Conservation (phyloP, 192 early-diverging fungal species). For the Backusella psychrophila region DNA sequence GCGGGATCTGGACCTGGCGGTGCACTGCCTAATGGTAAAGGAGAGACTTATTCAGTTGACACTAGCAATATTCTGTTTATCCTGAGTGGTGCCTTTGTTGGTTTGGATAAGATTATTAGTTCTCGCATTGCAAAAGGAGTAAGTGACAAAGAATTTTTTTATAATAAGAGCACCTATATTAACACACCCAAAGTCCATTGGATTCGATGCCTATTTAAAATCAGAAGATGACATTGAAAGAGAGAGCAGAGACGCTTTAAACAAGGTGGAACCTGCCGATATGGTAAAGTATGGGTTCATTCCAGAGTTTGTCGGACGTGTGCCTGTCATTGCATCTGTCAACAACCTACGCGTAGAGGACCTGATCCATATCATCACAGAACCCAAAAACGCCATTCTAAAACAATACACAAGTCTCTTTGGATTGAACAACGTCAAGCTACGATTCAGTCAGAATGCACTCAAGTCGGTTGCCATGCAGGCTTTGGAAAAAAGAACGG, state of each 20-base stretch:
- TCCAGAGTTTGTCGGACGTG: slow-evolving; percentile 87
- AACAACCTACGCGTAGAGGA: slow-evolving; percentile 64
- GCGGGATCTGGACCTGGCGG: slow-evolving; percentile 22
- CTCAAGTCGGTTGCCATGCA: slow-evolving; percentile 69
- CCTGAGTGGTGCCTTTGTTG: slow-evolving; percentile 86
- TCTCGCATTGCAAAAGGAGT: slow-evolving; percentile 74
- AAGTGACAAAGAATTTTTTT: neutral
- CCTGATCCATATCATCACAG: slow-evolving; percentile 70
- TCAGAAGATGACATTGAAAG: slow-evolving; percentile 14
- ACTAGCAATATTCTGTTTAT: slow-evolving; percentile 92
- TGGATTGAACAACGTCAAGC: slow-evolving; percentile 54
- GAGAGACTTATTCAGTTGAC: slow-evolving; percentile 83
- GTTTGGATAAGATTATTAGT: slow-evolving; percentile 76
- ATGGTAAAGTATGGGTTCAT: slow-evolving; percentile 85
- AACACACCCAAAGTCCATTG: slow-evolving; percentile 52
- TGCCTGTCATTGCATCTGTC: slow-evolving; percentile 83
- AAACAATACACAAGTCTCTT: slow-evolving; percentile 81
- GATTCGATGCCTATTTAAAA: slow-evolving; percentile 59
- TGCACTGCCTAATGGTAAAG: slow-evolving; percentile 47
- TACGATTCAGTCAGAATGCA: slow-evolving; percentile 71
- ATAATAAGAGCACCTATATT: too few relatives aligned
- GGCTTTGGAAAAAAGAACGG: slow-evolving; percentile 80
- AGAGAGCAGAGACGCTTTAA: slow-evolving; percentile 20
- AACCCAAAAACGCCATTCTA: slow-evolving; percentile 80
- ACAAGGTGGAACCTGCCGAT: slow-evolving; percentile 47